Base-by-base conservation (phyloP, 768 basidiomycete genomes). In the Tylopilus sp. region DNA sequence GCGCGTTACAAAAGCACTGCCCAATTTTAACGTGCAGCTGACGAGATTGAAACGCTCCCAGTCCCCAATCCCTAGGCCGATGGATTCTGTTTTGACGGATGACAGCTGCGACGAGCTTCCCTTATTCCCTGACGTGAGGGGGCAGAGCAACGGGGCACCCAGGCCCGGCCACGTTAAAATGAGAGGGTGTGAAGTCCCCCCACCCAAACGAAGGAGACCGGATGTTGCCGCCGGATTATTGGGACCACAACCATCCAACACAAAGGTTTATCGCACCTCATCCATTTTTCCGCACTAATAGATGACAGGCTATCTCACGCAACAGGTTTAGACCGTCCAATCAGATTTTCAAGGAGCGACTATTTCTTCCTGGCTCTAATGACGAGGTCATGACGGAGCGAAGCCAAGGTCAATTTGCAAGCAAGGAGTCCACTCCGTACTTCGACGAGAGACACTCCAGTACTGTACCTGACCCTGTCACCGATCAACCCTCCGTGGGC, bases 1-100 rank as follows among this genome's bases (percentile, higher is more conserved):
- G 20, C 47, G 43, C 33, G 41, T n/a, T 15, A 35, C 20, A n/a
- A 72, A 58, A 53, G 35, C 65, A 8, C 53, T 58, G 3, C 73
- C 77, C 22, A 71, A 80, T 53, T 81, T 82, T 53, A 72, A 80
- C 51, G 56, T 85, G 21, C 70, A 79, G 45, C 75, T 85, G 42
- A 64, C 77, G 41, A 57, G 61, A 40, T 47, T 63, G 45, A 50
- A 57, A 56, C 54, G 65, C 57, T 52, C 51, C 57, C 47, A 47
- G 22, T 68, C 69, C 9, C 44, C 65, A 38, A 33, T 53, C 18
- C 25, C 48, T 10, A 10, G 26, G 26, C 7, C 26, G 26, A 20
- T 1, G 1, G 55, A 48, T 12, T 48, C 47, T 15, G 25, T 57
- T 31, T 59, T 64, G 13, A 41, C 60, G 20, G 60, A 67, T 47